These are phyloP conservation scores for Taiozyma sp. DNA, from an alignment of 1,139 yeast genomes.

Conservation along the genomic window DNA sequence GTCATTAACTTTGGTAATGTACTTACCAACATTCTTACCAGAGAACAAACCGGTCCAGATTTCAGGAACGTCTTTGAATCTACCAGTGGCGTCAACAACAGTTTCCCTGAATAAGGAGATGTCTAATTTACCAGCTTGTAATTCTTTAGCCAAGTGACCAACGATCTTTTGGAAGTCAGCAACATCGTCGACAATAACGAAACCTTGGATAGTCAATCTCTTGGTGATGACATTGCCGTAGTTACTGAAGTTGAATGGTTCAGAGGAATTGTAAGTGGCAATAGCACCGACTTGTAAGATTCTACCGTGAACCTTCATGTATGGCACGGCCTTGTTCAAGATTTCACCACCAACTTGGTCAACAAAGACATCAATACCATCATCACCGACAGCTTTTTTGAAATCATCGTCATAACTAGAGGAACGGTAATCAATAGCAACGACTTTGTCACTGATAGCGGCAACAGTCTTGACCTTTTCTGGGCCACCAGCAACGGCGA, in stretches of 20 bases:
- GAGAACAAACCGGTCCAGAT: conserved; percentile 40
- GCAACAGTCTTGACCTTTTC: conserved; percentile 52
- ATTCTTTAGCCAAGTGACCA: conserved; percentile 21
- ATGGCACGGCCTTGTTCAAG: conserved; percentile 40
- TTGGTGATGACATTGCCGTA: conserved; percentile 15
- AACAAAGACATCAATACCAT: conserved; percentile 41
- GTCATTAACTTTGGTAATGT: conserved; percentile 26
- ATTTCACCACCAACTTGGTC: conserved; percentile 65
- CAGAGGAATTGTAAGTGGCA: conserved; percentile 46
- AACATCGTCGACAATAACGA: conserved; percentile 19
- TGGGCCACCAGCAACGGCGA: conserved; percentile 60
- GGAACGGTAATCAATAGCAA: conserved; percentile 49
- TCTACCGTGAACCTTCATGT: conserved; percentile 37
- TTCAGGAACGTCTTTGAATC: conserved; percentile 36
- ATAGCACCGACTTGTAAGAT: conserved; percentile 60
- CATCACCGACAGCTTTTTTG: conserved; percentile 39
- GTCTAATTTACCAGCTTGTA: conserved; percentile 38
- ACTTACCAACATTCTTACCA: conserved; percentile 31
- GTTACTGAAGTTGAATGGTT: conserved; percentile 24
- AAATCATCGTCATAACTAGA: conserved; percentile 39
- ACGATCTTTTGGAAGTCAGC: conserved; percentile 9
- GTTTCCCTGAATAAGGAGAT: conserved; percentile 28
- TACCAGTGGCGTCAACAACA: conserved; percentile 32
- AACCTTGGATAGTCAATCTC: conserved; percentile 19
- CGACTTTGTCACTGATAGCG: conserved; percentile 48